Evolutionary conservation across 108 stramenopile species (phyloP).

Genomic region (Tribonema minus): DNA sequence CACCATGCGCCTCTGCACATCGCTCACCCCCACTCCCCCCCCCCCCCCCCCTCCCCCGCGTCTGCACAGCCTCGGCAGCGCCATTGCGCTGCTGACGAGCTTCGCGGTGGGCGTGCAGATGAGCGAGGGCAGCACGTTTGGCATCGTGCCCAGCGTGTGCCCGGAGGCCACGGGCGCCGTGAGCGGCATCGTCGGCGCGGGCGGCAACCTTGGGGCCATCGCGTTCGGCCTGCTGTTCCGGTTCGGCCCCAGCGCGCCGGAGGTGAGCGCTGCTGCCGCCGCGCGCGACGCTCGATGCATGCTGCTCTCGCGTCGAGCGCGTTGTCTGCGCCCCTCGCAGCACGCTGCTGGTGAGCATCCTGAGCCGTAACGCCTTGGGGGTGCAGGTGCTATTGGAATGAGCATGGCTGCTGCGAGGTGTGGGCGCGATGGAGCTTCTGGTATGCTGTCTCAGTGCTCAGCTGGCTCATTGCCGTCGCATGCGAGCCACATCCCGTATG

Average conservation of each 20-base stretch:
- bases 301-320: background rate
- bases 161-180: constrained; percentile 71
- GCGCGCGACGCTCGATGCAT: background rate
- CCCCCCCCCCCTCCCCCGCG: too few species aligned
- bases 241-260: too few species aligned
- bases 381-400: background rate
- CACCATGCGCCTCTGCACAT: too few species aligned
- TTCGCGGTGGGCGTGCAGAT: constrained; percentile 74
- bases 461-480: too few species aligned
- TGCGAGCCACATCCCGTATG: too few species aligned
- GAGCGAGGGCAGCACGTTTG: constrained; percentile 70
- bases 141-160: constrained; percentile 75
- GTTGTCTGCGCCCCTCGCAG: background rate
- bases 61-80: constrained; percentile 44
- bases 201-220: constrained; percentile 74
- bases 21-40: too few species aligned
- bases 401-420: background rate
- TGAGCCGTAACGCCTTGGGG: background rate
- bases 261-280: too few species aligned
- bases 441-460: too few species aligned
- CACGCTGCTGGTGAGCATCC: background rate
- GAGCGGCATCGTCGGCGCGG: constrained; percentile 72
- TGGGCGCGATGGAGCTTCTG: background rate
- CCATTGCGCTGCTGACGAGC: constrained; percentile 67
- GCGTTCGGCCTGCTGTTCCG: constrained; percentile 36